A percentile compares a stretch with the other conserved stretches of the same genome.
These are phyloP conservation scores for Chenopodium album DNA, from an alignment of 148 eudicot genomes.

Conservation along the genomic window DNA sequence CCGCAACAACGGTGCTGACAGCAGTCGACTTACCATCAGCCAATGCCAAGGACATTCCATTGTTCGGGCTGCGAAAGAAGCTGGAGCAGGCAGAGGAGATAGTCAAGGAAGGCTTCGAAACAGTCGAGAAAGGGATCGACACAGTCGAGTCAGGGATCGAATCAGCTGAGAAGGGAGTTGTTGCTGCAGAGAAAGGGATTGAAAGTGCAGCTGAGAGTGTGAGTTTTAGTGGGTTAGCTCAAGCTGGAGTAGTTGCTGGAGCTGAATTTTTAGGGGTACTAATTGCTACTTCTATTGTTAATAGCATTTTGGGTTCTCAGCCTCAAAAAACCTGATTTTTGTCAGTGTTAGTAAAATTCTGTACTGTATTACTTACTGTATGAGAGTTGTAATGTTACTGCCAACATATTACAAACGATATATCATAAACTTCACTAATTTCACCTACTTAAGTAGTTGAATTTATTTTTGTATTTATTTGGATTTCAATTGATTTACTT, in stretches of 20 bases:
- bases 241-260: slow-evolving; percentile 68
- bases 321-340: slow-evolving; percentile 37
- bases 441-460: background rate
- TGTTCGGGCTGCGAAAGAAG: slow-evolving; percentile 72
- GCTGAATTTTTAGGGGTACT: slow-evolving; percentile 72
- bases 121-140: slow-evolving; percentile 44
- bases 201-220: slow-evolving; percentile 20
- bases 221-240: slow-evolving; percentile 49
- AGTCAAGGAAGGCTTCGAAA: slow-evolving; percentile 63
- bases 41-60: slow-evolving; percentile 56
- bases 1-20: slow-evolving; percentile 44
- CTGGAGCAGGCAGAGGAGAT: slow-evolving; percentile 57
- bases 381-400: slow-evolving; percentile 4
- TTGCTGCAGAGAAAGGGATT: slow-evolving; percentile 27
- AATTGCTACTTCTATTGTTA: slow-evolving; percentile 71
- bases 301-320: slow-evolving; percentile 73
- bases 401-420: background rate
- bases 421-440: background rate
- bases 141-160: slow-evolving; percentile 56
- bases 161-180: slow-evolving; percentile 37
- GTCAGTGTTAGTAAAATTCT: background rate
- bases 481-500: too few species aligned
- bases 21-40: slow-evolving; percentile 41
- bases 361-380: background rate
- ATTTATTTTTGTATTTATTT: too few species aligned